Evolutionary conservation across 192 early-diverging fungal species (phyloP).

Genomic region (Podila horticola): DNA sequence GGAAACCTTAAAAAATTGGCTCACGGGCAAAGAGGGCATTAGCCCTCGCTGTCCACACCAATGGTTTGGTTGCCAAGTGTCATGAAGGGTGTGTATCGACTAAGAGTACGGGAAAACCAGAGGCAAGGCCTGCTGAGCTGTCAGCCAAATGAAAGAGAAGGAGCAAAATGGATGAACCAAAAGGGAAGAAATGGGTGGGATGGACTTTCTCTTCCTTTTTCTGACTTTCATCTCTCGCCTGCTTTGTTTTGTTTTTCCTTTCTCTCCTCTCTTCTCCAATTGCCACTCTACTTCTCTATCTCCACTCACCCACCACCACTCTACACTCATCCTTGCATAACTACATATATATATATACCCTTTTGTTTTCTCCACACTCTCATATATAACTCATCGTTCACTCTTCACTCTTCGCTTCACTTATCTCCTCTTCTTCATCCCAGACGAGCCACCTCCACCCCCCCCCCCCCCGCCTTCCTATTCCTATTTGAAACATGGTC

Average conservation of each 20-base stretch:
- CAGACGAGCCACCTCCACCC: slow-evolving; percentile 5
- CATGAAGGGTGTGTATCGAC: too few relatives aligned
- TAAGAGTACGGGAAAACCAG: too few relatives aligned
- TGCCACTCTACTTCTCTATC: neutral
- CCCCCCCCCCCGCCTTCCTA: too few relatives aligned
- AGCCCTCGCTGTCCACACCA: too few relatives aligned
- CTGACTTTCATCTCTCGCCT: neutral
- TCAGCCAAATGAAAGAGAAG: neutral
- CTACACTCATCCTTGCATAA: too few relatives aligned
- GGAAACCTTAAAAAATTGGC: neutral
- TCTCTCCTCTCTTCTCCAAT: neutral
- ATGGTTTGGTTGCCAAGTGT: too few relatives aligned
- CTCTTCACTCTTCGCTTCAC: neutral
- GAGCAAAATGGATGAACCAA: neutral
- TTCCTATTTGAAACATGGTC: neutral
- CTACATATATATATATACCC: neutral
- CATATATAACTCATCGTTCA: too few relatives aligned
- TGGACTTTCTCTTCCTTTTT: slow-evolving; percentile 3
- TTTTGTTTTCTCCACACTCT: neutral
- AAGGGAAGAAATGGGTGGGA: neutral
- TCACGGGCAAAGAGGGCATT: too few relatives aligned
- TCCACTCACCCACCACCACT: neutral
- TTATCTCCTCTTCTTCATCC: neutral
- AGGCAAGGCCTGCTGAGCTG: neutral
- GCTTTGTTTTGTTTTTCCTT: neutral